A percentile compares a stretch with the other conserved stretches of the same genome.
Evolutionary conservation across 345 rosid genomes (phyloP).

Genomic region (Heritiera fomes): DNA sequence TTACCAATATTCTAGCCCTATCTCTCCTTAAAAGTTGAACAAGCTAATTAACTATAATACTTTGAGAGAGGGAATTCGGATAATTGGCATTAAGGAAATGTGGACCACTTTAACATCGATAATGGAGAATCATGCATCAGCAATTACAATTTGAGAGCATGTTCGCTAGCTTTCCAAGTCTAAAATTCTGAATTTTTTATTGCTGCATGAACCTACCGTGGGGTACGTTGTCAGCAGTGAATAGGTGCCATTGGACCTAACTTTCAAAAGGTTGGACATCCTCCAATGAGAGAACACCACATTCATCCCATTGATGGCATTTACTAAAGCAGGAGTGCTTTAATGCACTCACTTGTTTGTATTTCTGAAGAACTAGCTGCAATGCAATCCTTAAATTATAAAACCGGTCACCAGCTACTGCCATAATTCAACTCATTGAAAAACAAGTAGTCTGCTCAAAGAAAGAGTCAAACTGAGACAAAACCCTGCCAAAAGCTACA

Average conservation of each 20-base stretch:
- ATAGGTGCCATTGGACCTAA: conserved; percentile 51
- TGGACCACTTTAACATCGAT: conserved; percentile 43
- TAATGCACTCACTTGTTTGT: not conserved
- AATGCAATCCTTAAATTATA: not conserved
- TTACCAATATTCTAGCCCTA: conserved; percentile 25
- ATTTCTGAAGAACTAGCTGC: not conserved
- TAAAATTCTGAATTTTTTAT: conserved; percentile 17
- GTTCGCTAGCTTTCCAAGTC: conserved; percentile 28
- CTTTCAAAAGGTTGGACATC: conserved; percentile 21
- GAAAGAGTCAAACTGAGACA: conserved; percentile 14
- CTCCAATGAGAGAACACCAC: conserved; percentile 24
- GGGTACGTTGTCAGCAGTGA: conserved; percentile 28
- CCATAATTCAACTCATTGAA: conserved; percentile 12
- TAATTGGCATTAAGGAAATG: conserved; percentile 44
- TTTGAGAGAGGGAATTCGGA: conserved; percentile 47
- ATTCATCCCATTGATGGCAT: not conserved
- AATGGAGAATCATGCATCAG: conserved; percentile 59
- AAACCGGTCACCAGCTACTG: not conserved
- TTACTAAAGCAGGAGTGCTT: not conserved
- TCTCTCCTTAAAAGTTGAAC: conserved; percentile 31
- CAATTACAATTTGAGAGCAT: conserved; percentile 34
- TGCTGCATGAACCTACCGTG: conserved; percentile 35
- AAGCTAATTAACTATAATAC: conserved; percentile 30
- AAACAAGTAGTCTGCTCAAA: not conserved
- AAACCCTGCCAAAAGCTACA: not conserved